Evolutionary conservation across 176 grass and related monocot species (phyloP).

Genomic region (Musa beccarii): DNA sequence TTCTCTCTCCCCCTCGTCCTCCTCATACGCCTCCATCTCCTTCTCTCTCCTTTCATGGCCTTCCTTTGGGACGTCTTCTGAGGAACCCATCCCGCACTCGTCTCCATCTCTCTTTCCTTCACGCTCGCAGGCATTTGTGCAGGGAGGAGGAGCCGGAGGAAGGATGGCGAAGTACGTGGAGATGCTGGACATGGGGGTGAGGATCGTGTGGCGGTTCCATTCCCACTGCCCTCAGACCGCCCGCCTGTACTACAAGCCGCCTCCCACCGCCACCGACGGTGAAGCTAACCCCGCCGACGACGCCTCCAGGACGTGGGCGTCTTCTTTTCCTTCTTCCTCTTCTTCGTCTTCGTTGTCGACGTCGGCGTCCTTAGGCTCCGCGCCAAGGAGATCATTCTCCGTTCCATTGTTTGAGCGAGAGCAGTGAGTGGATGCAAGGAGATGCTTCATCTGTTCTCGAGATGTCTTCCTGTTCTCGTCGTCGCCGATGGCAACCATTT

Average conservation of each 20-base stretch:
- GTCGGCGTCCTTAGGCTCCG: too few species aligned
- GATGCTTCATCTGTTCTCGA: too few species aligned
- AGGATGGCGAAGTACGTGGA: constrained; percentile 6
- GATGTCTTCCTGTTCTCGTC: too few species aligned
- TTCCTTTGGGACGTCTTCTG: constrained; percentile 2
- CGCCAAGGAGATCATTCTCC: too few species aligned
- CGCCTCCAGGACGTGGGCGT: too few species aligned
- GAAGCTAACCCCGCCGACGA: neutral
- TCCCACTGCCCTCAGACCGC: constrained; percentile 12
- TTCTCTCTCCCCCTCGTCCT: too few species aligned
- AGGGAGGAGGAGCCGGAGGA: neutral
- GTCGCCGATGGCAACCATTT: too few species aligned
- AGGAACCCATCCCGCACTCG: neutral
- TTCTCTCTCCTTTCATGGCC: neutral
- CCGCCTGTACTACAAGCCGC: constrained; percentile 13
- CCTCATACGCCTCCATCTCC: neutral
- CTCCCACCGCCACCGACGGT: neutral
- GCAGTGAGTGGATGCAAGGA: too few species aligned
- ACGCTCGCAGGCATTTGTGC: neutral
- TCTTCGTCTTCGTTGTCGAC: too few species aligned
- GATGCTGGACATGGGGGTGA: constrained; percentile 2
- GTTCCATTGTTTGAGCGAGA: too few species aligned
- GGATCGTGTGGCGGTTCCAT: neutral
- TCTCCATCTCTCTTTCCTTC: neutral
- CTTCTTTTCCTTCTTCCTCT: too few species aligned